These are phyloP conservation scores for Hypsizygus ulmarius DNA, from an alignment of 1,284 basidiomycete species.

Conservation along the genomic window DNA sequence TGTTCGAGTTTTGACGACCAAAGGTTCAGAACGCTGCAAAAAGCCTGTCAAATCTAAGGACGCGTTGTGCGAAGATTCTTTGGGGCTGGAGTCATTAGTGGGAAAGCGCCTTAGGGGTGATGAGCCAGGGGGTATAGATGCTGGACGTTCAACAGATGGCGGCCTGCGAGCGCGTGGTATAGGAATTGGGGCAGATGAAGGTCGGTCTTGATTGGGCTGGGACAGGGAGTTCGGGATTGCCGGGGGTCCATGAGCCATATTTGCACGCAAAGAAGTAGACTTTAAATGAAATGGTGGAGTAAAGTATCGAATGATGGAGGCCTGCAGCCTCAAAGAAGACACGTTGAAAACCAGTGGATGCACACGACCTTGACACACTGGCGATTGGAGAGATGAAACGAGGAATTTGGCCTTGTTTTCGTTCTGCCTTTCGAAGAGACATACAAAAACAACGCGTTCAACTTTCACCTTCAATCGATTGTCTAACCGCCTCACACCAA, in stretches of 20 bases:
- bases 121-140: slow-evolving; percentile 9
- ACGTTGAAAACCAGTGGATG: slow-evolving; percentile 12
- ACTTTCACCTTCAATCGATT: no score
- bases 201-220: slow-evolving; percentile 10
- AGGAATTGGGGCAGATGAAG: slow-evolving; percentile 19
- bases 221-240: slow-evolving; percentile 11
- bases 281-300: not conserved
- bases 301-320: slow-evolving; percentile 3
- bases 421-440: no score
- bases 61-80: slow-evolving; percentile 17
- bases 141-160: slow-evolving; percentile 12
- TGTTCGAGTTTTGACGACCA: slow-evolving; percentile 82
- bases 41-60: slow-evolving; percentile 58
- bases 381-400: no score
- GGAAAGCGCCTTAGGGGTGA: slow-evolving; percentile 9
- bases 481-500: no score
- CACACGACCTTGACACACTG: not conserved
- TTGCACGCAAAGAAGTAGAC: not conserved
- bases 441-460: no score
- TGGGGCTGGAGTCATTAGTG: slow-evolving; percentile 5
- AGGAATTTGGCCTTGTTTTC: no score
- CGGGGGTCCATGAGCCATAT: slow-evolving; percentile 14
- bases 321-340: slow-evolving; percentile 9
- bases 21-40: slow-evolving; percentile 61
- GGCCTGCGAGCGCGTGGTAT: slow-evolving; percentile 14